Evolutionary conservation across 2,329 filamentous ascomycete genomes (phyloP), one percentile per base, ranked within the genome.

Genomic region (Cordyceps pruinosa): DNA sequence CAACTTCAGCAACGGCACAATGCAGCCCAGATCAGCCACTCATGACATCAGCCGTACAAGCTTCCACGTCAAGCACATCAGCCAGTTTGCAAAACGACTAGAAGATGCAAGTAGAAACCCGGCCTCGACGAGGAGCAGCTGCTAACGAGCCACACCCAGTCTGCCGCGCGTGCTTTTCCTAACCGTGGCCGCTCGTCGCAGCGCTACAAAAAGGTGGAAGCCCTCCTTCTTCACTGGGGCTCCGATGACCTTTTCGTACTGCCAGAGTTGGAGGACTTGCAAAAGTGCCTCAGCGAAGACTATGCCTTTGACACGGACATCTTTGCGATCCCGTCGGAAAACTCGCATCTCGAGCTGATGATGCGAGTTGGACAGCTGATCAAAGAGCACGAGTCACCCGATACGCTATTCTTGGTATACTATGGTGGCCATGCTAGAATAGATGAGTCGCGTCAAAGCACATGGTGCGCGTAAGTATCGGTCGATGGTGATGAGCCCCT

Each of bases 371-470:
- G 77, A 4, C 75, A 79, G 60, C 72, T 84, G 65, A 79, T 84
- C 64, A 82, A 83, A 63, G 75, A 80, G 47, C 73, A 81, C 54
- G 81, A 83, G 60, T 76, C 76, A 3, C 72, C 74, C 44, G 78
- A 83, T 47, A 83, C 80, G 0, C 68, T 84, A 1, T 82, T 84
- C 61, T 65, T 84, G 9, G 69, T 84, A 17, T 84, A 84, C 65
- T 84, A 84, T 56, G 81, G 80, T 12, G 81, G 81, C 1, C 81
- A 84, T 65, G 81, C 81, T 3, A 76, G 77, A 60, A 84, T 84
- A 58, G 81, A 84, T 58, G 79, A 82, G 59, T 80, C 80, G 23
- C 73, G 80, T 50, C 80, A 83, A 63, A 83, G 80, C 66, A 82
- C 80, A 8, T 83, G 81, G 80, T 83, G 80, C 65, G 80, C 80